A percentile compares a stretch with the other conserved stretches of the same genome.
Evolutionary conservation across 2,329 filamentous ascomycete species (phyloP).

Genomic region (Pestalotiopsis sp.): DNA sequence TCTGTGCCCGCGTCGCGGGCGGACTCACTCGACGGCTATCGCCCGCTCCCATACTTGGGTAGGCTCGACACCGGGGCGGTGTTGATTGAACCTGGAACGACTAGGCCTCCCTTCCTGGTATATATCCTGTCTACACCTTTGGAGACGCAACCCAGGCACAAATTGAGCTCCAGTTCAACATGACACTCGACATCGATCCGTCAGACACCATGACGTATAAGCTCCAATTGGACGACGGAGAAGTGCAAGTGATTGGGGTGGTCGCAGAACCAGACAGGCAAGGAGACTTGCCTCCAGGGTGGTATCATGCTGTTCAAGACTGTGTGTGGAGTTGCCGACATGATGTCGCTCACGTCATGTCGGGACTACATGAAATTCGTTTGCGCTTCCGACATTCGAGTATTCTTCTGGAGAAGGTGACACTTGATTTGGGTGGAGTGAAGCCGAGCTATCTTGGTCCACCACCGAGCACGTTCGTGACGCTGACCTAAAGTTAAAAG

Average conservation of each 20-base stretch:
- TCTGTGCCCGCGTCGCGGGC: conserved; percentile 30
- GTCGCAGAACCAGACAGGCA: conserved; percentile 40
- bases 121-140: conserved; percentile 33
- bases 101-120: not conserved
- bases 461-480: conserved; percentile 15
- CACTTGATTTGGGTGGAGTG: conserved; percentile 31
- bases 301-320: conserved; percentile 49
- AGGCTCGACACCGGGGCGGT: conserved; percentile 24
- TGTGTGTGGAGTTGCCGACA: conserved; percentile 47
- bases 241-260: conserved; percentile 30
- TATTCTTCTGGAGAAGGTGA: conserved; percentile 37
- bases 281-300: conserved; percentile 45
- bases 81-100: conserved; percentile 18
- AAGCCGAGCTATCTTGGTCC: conserved; percentile 36
- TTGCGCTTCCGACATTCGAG: conserved; percentile 32
- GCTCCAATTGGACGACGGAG: conserved; percentile 44
- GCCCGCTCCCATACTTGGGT: conserved; percentile 31
- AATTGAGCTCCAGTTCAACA: conserved; percentile 30
- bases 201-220: conserved; percentile 49
- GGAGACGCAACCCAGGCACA: conserved; percentile 15
- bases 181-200: conserved; percentile 51
- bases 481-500: not conserved
- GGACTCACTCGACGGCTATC: conserved; percentile 19
- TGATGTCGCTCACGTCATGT: conserved; percentile 20
- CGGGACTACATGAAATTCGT: conserved; percentile 30